Base-by-base conservation (phyloP, 2,329 filamentous ascomycete species). In the Aaosphaeria arxii region DNA sequence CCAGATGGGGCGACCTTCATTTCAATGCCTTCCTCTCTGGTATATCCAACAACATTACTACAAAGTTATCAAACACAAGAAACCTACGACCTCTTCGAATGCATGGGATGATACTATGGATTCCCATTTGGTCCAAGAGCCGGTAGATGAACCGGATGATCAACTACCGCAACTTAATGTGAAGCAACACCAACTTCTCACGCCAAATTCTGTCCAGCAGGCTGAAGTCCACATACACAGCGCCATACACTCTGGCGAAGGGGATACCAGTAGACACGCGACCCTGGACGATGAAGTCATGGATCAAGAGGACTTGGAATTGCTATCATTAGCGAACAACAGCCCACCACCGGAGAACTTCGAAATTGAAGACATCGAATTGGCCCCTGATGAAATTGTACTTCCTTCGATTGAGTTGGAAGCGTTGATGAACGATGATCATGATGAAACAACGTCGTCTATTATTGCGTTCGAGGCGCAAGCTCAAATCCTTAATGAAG, bases 191-290 rank as follows among this genome's bases (percentile, higher is more conserved):
- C 62, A 63, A 44, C 49, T 69, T 9, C 64, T 62, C 4, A 69
- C 65, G 11, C 65, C 65, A 3, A 62, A 50, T 40, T 65, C 62
- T 7, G 49, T 59, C 3, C 52, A 55, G 35, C 52, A 62, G 4
- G 49, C 54, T 7, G 51, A 58, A 0, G n/a, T 36, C 33, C n/a
- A n/a, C 7, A 36, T 9, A 36, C n/a, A 36, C n/a, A 36, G 33
- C 7, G 9, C 33, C 7, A 36, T 36, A 9, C 9, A 9, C n/a
- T 9, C 9, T 36, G 33, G 33, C 7, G n/a, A 36, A 36, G 33
- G n/a, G 33, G 33, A 36, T 9, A 36, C 7, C n/a, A 9, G 9
- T 36, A 36, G 33, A n/a, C 33, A 36, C n/a, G 33, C n/a, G 33
- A 36, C 9, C n/a, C 33, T 9, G 33, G 33, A 36, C 7, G 33